Base-by-base conservation (phyloP, 1,139 yeast species). In the Magnusiomyces fungicola region DNA sequence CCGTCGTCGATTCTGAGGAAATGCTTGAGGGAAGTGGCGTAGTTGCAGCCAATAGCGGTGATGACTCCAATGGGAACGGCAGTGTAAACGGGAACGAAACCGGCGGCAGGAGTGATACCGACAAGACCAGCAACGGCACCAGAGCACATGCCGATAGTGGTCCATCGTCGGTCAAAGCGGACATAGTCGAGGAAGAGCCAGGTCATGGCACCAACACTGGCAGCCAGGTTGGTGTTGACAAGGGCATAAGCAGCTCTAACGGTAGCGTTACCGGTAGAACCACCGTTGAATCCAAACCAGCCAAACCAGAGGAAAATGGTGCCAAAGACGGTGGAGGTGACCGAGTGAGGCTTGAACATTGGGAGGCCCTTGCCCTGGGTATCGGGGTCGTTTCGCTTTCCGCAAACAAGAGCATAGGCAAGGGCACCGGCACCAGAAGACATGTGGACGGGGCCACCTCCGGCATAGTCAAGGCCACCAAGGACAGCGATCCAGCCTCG, bases 201-300 rank as follows among this genome's bases (percentile, higher is more conserved):
- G 47, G 96, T 77, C 60, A 92, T 74, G 50, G 95, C 96, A 69
- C 96, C 97, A 61, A 79, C 69, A 16, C 95, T 82, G 54, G 97
- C 97, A 52, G 97, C 96, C 59, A 90, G 65, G 69, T 90, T 88
- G 63, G 97, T 88, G 76, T 87, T 88, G 62, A 85, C 86, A 66
- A 86, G 79, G 29, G 96, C 95, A 72, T 89, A 88, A 85, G 88
- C 87, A 50, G 96, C 89, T 71, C 97, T 83, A 66, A 90, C 81
- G 54, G 90, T 69, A 39, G 96, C 84, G 66, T 86, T 84, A 67
- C 96, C 96, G 50, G 96, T 86, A 46, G 96, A 87, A 61, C 97
- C 97, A 68, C 96, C 96, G 74, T 92, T 90, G 79, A 90, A 90
- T 48, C 97, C 97, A 63, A 86, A 88, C 97, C 98, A 90, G 43